Percentiles rank a stretch among this genome's conserved stretches.
These are phyloP conservation scores for Clavispora phyllophila DNA, from an alignment of 805 yeast species.

Conservation along the genomic window DNA sequence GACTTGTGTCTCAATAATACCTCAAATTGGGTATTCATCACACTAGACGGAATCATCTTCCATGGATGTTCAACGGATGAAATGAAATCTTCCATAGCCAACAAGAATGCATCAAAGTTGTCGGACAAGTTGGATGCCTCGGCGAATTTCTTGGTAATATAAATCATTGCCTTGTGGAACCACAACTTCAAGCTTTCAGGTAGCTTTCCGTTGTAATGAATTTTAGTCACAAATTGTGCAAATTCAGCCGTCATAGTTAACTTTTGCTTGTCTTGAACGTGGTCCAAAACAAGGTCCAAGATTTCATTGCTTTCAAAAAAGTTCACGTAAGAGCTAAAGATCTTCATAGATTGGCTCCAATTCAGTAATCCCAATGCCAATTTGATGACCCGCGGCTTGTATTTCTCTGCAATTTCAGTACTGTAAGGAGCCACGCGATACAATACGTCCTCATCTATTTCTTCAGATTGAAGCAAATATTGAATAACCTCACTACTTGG, in stretches of 20 bases:
- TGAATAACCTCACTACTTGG: constrained; percentile 1
- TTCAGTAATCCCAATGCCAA: constrained; percentile 13
- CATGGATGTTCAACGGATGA: constrained; percentile 15
- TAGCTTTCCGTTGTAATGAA: constrained; percentile 12
- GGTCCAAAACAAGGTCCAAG: constrained; percentile 17
- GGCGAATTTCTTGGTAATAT: constrained; percentile 60
- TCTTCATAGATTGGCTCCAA: constrained; percentile 17
- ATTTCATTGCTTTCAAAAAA: constrained; percentile 11
- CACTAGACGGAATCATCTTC: constrained; percentile 37
- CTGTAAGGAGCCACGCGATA: constrained; percentile 10
- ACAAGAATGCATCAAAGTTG: constrained; percentile 29
- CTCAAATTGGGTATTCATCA: constrained; percentile 62
- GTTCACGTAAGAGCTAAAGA: constrained; percentile 10
- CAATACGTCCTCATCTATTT: constrained; percentile 10
- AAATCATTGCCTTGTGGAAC: constrained; percentile 55
- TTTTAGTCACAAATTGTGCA: constrained; percentile 21
- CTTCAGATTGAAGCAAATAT: constrained; percentile 1
- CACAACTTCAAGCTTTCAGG: constrained; percentile 35
- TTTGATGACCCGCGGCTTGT: constrained; percentile 6
- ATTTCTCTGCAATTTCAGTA: constrained; percentile 7
- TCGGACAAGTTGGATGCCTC: constrained; percentile 32
- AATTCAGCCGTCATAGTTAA: constrained; percentile 23
- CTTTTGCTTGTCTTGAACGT: constrained; percentile 22
- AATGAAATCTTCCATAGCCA: constrained; percentile 14
- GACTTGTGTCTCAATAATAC: constrained; percentile 42